Evolutionary conservation across 2,329 filamentous ascomycete species (phyloP).

Genomic region (Penicillium psychrosexuale): DNA sequence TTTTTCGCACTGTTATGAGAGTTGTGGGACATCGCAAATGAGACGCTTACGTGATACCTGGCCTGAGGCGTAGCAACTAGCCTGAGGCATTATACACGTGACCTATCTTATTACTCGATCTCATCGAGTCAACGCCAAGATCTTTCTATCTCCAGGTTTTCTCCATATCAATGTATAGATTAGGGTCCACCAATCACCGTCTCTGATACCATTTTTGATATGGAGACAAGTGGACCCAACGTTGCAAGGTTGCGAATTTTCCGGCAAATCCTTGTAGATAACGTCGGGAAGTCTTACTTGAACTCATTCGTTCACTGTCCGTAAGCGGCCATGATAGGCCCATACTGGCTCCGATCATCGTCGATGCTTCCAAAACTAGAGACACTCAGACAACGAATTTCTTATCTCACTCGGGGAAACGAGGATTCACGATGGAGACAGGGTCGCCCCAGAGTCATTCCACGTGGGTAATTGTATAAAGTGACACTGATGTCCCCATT

Average conservation of each 20-base stretch:
- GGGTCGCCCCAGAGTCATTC: background rate
- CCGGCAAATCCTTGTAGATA: slow-evolving; percentile 20
- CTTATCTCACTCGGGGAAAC: slow-evolving; percentile 2
- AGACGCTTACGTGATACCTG: background rate
- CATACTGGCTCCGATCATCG: background rate
- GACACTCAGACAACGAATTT: background rate
- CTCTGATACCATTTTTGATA: background rate
- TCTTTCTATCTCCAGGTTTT: slow-evolving; percentile 11
- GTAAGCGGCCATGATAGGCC: slow-evolving; percentile 13
- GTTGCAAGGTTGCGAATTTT: background rate
- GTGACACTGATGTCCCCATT: background rate
- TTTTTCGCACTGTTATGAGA: too few relatives aligned
- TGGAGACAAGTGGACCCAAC: background rate
- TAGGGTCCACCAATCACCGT: slow-evolving; percentile 19
- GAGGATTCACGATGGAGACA: background rate
- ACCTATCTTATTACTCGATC: slow-evolving; percentile 32
- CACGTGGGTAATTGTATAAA: background rate
- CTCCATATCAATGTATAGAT: slow-evolving; percentile 21
- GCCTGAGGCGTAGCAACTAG: background rate
- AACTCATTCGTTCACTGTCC: slow-evolving; percentile 18
- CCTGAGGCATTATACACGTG: background rate
- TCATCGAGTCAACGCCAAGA: slow-evolving; percentile 32
- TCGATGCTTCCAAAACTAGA: background rate
- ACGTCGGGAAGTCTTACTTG: slow-evolving; percentile 24
- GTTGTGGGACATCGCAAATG: background rate